Evolutionary conservation across 768 basidiomycete genomes (phyloP).

Genomic region (Tricholoma saponaceum): DNA sequence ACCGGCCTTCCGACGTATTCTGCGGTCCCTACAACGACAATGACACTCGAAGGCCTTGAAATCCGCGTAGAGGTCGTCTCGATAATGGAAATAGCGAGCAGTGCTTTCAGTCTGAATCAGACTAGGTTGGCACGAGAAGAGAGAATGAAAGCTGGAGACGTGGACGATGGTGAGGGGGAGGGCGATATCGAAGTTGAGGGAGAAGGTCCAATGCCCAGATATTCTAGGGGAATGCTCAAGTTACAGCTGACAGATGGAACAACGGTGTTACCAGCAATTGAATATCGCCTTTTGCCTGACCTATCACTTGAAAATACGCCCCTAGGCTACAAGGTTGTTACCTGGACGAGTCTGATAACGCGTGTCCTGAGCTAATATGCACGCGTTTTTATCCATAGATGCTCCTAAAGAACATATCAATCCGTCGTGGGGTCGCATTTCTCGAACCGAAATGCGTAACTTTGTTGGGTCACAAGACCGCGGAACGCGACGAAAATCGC

Average conservation of each 20-base stretch:
- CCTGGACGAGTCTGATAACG: not conserved
- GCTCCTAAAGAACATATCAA: constrained; percentile 60
- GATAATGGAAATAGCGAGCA: constrained; percentile 81
- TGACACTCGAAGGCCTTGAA: constrained; percentile 35
- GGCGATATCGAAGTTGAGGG: constrained; percentile 59
- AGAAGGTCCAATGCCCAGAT: constrained; percentile 76
- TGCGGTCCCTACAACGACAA: constrained; percentile 28
- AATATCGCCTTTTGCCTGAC: constrained; percentile 63
- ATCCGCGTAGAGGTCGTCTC: constrained; percentile 72
- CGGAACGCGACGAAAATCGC: constrained; percentile 60
- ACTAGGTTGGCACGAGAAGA: constrained; percentile 61
- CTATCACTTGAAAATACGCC: constrained; percentile 72
- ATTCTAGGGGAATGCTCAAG: constrained; percentile 74
- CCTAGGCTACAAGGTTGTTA: constrained; percentile 75
- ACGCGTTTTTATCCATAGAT: constrained; percentile 40
- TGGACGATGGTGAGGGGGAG: constrained; percentile 38
- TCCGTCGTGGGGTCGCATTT: constrained; percentile 70
- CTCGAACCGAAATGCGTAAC: constrained; percentile 68
- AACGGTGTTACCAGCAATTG: constrained; percentile 66
- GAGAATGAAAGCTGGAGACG: constrained; percentile 51
- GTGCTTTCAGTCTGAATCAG: constrained; percentile 78
- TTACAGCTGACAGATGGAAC: constrained; percentile 80
- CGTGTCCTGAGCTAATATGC: not conserved
- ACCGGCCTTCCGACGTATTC: constrained; percentile 62
- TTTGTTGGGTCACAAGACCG: constrained; percentile 56